A percentile compares a stretch with the other conserved stretches of the same genome.
Evolutionary conservation across 2,329 filamentous ascomycete species (phyloP).

Genomic region (Diaporthe amygdali): DNA sequence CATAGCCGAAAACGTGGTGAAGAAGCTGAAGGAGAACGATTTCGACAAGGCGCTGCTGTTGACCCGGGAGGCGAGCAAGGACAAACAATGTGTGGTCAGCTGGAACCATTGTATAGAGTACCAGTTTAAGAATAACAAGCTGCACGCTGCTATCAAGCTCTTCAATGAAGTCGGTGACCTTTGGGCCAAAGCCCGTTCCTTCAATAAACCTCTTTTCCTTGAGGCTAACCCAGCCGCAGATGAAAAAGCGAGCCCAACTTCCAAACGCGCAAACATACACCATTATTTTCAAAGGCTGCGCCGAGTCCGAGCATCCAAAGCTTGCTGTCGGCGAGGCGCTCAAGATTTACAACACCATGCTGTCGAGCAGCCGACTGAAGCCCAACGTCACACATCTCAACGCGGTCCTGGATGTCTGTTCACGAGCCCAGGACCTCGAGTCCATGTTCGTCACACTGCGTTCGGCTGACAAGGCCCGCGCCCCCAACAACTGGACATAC

Average conservation of each 20-base stretch:
- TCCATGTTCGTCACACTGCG: conserved; percentile 77
- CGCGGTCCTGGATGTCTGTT: conserved; percentile 83
- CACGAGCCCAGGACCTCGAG: conserved; percentile 76
- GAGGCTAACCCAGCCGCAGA: conserved; percentile 54
- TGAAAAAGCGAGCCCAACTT: conserved; percentile 89
- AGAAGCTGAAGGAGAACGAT: conserved; percentile 62
- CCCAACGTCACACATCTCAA: conserved; percentile 87
- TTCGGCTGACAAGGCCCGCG: conserved; percentile 69
- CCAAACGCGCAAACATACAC: conserved; percentile 87
- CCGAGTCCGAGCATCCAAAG: conserved; percentile 61
- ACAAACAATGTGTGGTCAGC: conserved; percentile 70
- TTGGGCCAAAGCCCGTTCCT: neutral
- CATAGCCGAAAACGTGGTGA: conserved; percentile 71
- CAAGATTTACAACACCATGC: conserved; percentile 78
- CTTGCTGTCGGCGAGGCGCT: conserved; percentile 72
- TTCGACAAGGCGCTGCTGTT: conserved; percentile 72
- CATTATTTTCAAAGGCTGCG: conserved; percentile 78
- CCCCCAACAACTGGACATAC: conserved; percentile 77
- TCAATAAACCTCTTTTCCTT: neutral
- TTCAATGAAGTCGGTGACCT: conserved; percentile 76
- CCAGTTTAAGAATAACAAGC: conserved; percentile 63
- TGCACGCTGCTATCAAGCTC: conserved; percentile 74
- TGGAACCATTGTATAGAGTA: conserved; percentile 90
- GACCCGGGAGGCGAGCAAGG: conserved; percentile 71
- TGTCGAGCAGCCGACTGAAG: conserved; percentile 64